Percentiles rank a stretch among this genome's conserved stretches.
phyloP scores from a whole-genome alignment of 768 basidiomycete species.

The Paxillus involutus region DNA sequence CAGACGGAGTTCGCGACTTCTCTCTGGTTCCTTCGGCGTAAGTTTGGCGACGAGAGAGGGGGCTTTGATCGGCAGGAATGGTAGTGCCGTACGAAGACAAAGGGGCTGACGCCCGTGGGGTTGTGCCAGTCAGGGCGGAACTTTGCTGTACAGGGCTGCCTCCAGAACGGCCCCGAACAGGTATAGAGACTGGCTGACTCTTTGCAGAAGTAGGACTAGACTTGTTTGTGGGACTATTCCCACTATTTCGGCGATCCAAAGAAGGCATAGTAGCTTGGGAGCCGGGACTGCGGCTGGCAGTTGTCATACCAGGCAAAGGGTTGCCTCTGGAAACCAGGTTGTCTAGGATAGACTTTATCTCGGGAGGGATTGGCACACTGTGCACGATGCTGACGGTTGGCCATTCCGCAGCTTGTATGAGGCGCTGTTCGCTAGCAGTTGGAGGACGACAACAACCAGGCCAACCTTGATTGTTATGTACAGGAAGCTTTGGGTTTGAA shows the following conservation, averaged over 20 bases:
- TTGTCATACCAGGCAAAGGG: conserved; percentile 30
- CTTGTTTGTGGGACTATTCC: conserved; percentile 27
- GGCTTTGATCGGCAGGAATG: conserved; percentile 45
- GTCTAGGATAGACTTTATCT: conserved; percentile 69
- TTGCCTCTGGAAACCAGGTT: conserved; percentile 43
- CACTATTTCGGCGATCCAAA: conserved; percentile 48
- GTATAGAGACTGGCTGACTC: conserved; percentile 34
- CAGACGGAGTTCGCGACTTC: conserved; percentile 60
- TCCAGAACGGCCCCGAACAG: conserved; percentile 48
- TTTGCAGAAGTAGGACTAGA: conserved; percentile 39
- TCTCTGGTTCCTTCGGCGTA: conserved; percentile 52
- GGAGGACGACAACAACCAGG: conserved; percentile 90
- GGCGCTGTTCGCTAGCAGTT: conserved; percentile 51
- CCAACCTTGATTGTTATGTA: conserved; percentile 76
- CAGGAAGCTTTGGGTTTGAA: conserved; percentile 53
- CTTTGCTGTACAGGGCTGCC: conserved; percentile 47
- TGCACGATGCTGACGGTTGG: conserved; percentile 75
- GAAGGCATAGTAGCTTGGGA: conserved; percentile 28
- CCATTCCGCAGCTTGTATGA: conserved; percentile 78
- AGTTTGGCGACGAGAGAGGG: conserved; percentile 48
- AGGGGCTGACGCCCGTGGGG: conserved; percentile 28
- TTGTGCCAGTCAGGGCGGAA: conserved; percentile 22
- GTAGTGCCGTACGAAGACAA: conserved; percentile 47
- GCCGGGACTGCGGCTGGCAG: conserved; percentile 33
- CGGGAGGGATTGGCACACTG: conserved; percentile 68